A percentile compares a stretch with the other conserved stretches of the same genome.
Evolutionary conservation across 2,329 filamentous ascomycete species (phyloP).

Genomic region (Dothiorella sarmentorum): DNA sequence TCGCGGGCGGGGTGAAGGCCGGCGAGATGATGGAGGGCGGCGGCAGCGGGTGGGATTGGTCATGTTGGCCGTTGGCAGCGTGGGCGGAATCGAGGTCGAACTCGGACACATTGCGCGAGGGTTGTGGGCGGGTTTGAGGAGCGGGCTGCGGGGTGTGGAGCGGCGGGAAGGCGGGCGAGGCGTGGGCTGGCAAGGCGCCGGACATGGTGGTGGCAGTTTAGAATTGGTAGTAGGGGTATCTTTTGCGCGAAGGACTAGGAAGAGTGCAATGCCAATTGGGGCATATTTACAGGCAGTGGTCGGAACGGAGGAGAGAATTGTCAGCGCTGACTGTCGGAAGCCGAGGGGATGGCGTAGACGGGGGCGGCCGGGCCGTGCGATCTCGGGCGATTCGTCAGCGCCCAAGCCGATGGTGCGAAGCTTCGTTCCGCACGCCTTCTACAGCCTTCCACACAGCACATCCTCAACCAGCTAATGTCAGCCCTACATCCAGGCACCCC

Average conservation of each 20-base stretch:
- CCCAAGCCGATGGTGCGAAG: background rate
- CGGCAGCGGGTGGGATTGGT: constrained; percentile 19
- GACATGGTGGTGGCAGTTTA: constrained; percentile 3
- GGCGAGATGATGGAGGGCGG: constrained; percentile 47
- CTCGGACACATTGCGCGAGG: constrained; percentile 34
- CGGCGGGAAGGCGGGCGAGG: constrained; percentile 50
- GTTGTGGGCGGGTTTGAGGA: constrained; percentile 37
- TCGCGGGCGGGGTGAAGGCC: constrained; percentile 40
- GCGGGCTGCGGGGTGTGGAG: constrained; percentile 55
- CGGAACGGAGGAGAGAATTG: background rate
- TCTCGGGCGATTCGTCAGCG: background rate
- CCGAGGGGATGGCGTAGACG: background rate
- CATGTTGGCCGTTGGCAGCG: background rate
- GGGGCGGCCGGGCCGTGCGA: background rate
- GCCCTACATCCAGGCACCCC: background rate
- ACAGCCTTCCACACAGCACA: background rate
- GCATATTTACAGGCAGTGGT: background rate
- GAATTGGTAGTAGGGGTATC: background rate
- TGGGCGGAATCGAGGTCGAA: constrained; percentile 28
- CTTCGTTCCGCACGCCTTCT: no score
- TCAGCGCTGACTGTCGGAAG: background rate
- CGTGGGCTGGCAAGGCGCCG: constrained; percentile 45
- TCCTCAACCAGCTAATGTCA: background rate
- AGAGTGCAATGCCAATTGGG: background rate
- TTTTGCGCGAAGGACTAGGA: background rate